Conservation (phyloP, 352 stramenopile species). For the Halophytophthora polymorphica region DNA sequence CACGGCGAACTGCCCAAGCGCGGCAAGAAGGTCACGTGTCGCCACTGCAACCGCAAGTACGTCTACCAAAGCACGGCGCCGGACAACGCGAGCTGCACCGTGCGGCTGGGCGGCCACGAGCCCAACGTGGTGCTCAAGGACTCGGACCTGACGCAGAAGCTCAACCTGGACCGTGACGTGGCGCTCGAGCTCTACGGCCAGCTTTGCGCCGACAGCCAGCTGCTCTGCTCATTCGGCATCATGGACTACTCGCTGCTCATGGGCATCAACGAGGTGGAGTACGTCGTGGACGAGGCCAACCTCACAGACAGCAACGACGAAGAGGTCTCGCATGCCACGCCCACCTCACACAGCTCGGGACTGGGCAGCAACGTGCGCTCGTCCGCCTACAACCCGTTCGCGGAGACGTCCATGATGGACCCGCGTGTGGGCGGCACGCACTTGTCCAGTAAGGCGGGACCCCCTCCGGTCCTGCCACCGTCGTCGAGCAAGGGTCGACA, state of each 20-base stretch:
- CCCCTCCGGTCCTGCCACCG: slow-evolving; percentile 19
- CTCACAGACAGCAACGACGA: slow-evolving; percentile 37
- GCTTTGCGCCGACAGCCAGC: slow-evolving; percentile 74
- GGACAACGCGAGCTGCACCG: slow-evolving; percentile 72
- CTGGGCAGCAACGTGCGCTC: slow-evolving; percentile 20
- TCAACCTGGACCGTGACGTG: slow-evolving; percentile 74
- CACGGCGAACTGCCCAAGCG: slow-evolving; percentile 77
- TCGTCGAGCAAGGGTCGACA: slow-evolving; percentile 35
- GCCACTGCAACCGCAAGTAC: slow-evolving; percentile 89
- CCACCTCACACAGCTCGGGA: slow-evolving; percentile 8
- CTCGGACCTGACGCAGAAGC: slow-evolving; percentile 86
- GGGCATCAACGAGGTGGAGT: slow-evolving; percentile 88
- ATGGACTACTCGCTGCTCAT: slow-evolving; percentile 93
- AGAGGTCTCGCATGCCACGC: slow-evolving; percentile 24
- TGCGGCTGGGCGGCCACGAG: slow-evolving; percentile 75
- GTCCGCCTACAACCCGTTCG: slow-evolving; percentile 57
- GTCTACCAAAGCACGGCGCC: slow-evolving; percentile 59
- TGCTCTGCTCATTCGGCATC: slow-evolving; percentile 87
- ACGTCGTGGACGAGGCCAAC: slow-evolving; percentile 70
- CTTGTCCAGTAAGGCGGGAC: slow-evolving; percentile 26
- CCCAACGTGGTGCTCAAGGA: slow-evolving; percentile 90
- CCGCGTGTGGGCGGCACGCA: slow-evolving; percentile 32
- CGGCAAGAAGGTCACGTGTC: slow-evolving; percentile 86
- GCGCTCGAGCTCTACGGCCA: slow-evolving; percentile 74
- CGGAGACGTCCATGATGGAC: slow-evolving; percentile 67